phyloP scores from a whole-genome alignment of 306 rosid genomes.

The Prunus kanzakura region DNA sequence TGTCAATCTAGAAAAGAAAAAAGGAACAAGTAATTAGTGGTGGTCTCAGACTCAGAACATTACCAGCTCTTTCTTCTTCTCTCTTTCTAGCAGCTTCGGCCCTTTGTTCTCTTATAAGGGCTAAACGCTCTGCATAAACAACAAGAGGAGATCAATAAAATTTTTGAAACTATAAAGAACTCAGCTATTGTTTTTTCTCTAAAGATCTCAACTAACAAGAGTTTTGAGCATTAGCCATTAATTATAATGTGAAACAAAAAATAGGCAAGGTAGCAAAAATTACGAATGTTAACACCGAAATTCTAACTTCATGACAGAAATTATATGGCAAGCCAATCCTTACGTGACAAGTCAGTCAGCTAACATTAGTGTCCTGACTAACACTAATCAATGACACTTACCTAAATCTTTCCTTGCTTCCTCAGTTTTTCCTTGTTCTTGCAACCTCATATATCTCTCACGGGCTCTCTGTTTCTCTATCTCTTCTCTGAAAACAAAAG shows the following conservation, averaged over 20 bases:
- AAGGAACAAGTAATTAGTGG: background rate
- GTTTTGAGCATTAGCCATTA: background rate
- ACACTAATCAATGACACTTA: slow-evolving; percentile 15
- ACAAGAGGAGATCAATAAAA: background rate
- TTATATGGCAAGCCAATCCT: background rate
- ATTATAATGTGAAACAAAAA: background rate
- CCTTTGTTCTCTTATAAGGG: slow-evolving; percentile 79
- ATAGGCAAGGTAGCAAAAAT: background rate
- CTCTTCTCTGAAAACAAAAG: slow-evolving; percentile 63
- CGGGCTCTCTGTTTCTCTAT: slow-evolving; percentile 83
- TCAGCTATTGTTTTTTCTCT: background rate
- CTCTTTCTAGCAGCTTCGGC: slow-evolving; percentile 88
- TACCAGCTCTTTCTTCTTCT: slow-evolving; percentile 88
- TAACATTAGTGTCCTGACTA: background rate
- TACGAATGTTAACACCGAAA: background rate
- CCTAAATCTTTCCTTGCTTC: slow-evolving; percentile 93
- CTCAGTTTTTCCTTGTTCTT: slow-evolving; percentile 93
- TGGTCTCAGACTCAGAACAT: background rate
- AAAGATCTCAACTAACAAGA: background rate
- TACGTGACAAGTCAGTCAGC: background rate
- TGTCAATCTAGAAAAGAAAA: background rate
- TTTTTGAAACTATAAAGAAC: background rate
- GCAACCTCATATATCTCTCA: slow-evolving; percentile 82
- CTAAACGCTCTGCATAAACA: slow-evolving; percentile 64
- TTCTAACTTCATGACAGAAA: background rate